Evolutionary conservation across 352 stramenopile species (phyloP).

Genomic region (Pythium aquatile): DNA sequence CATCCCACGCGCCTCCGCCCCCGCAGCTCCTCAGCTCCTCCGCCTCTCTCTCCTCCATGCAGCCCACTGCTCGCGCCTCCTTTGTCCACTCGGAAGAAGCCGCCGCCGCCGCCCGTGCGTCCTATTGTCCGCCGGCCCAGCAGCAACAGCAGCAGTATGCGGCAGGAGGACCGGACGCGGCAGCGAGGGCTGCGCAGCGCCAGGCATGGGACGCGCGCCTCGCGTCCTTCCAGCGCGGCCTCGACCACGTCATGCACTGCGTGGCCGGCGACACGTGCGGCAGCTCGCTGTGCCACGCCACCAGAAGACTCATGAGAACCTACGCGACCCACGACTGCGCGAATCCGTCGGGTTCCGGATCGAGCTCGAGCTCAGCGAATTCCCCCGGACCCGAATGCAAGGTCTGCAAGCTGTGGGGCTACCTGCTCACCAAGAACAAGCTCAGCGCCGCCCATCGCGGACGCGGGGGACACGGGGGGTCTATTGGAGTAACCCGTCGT

Average conservation of each 20-base stretch:
- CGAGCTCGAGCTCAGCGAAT: neutral
- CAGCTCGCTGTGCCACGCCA: conserved; percentile 74
- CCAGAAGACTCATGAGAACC: conserved; percentile 58
- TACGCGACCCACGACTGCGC: conserved; percentile 62
- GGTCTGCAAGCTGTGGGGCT: conserved; percentile 77
- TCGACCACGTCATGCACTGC: conserved; percentile 66
- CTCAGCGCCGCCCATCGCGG: conserved; percentile 16
- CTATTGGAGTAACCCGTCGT: conserved; percentile 14
- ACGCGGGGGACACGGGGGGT: conserved; percentile 7
- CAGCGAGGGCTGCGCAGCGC: conserved; percentile 19
- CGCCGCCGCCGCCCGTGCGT: conserved; percentile 4
- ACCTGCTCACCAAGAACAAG: conserved; percentile 41
- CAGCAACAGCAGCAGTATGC: conserved; percentile 12
- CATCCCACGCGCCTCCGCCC: neutral
- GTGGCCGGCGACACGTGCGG: conserved; percentile 48
- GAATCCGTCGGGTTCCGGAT: conserved; percentile 11
- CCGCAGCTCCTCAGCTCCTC: neutral
- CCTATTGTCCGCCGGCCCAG: conserved; percentile 2
- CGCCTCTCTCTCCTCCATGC: conserved; percentile 20
- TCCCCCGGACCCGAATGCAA: conserved; percentile 38
- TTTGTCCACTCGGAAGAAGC: conserved; percentile 3
- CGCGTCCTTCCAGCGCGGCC: conserved; percentile 58
- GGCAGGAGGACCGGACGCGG: conserved; percentile 11
- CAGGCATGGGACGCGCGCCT: conserved; percentile 67
- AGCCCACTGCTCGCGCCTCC: conserved; percentile 18